A percentile compares a stretch with the other conserved stretches of the same genome.
Evolutionary conservation across 2,329 filamentous ascomycete species (phyloP).

Genomic region (Fusarium sublunatum): DNA sequence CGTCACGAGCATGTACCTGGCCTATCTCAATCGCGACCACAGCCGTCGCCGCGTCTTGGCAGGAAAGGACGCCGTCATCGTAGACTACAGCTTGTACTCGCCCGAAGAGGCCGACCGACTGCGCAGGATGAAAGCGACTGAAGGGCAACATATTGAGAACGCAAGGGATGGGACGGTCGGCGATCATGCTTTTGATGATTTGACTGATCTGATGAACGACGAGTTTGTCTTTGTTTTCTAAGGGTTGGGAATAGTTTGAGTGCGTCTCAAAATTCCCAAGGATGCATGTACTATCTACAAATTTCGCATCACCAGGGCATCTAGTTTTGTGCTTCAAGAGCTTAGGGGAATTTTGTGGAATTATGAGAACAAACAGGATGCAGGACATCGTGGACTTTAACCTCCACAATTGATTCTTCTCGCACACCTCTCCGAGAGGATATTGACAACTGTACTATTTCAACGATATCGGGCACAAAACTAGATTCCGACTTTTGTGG

Average conservation of each 20-base stretch:
- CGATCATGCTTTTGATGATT: slow-evolving; percentile 28
- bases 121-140: slow-evolving; percentile 10
- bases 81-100: slow-evolving; percentile 55
- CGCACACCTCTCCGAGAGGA: not conserved
- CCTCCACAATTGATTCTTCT: not conserved
- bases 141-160: slow-evolving; percentile 3
- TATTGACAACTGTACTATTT: not conserved
- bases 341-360: no score
- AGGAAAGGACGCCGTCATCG: slow-evolving; percentile 66
- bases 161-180: slow-evolving; percentile 10
- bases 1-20: slow-evolving; percentile 44
- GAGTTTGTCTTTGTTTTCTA: slow-evolving; percentile 39
- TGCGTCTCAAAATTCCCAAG: not conserved
- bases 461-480: slow-evolving; percentile 2
- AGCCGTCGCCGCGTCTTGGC: slow-evolving; percentile 62
- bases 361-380: not conserved
- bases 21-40: slow-evolving; percentile 64
- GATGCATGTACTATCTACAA: no score
- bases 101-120: slow-evolving; percentile 55
- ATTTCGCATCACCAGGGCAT: no score
- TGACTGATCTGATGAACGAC: slow-evolving; percentile 41
- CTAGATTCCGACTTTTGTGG: slow-evolving; percentile 8
- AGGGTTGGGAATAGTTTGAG: not conserved
- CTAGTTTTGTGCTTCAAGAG: no score
- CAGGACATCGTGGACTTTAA: not conserved